Evolutionary conservation across 441 rosid species (phyloP).

Genomic region (Adansonia madagascariensis): DNA sequence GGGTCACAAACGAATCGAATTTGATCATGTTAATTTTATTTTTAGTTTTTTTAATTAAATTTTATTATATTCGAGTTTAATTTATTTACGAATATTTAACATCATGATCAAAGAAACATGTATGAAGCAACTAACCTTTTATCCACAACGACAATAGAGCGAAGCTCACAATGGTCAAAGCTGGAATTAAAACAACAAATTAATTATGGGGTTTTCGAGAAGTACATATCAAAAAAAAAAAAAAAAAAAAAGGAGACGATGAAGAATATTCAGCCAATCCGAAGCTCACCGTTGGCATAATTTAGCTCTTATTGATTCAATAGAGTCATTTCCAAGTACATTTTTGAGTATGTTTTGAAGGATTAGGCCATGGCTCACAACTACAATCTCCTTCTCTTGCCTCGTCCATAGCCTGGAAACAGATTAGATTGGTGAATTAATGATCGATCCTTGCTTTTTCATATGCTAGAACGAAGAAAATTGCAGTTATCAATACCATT

Average conservation of each 20-base stretch:
- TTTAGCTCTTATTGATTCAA: background rate
- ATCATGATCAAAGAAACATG: too few relatives aligned
- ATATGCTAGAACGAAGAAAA: background rate
- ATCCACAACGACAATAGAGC: conserved; percentile 14
- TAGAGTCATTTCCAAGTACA: conserved; percentile 11
- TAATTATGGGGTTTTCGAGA: background rate
- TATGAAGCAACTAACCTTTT: conserved; percentile 1
- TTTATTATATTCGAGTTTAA: too few relatives aligned
- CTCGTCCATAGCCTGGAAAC: conserved; percentile 24
- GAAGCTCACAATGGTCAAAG: conserved; percentile 24
- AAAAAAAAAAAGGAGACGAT: background rate
- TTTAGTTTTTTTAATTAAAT: too few relatives aligned
- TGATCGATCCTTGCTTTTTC: too few relatives aligned
- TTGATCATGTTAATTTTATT: background rate
- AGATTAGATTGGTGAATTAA: background rate
- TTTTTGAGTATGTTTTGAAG: conserved; percentile 1
- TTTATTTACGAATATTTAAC: too few relatives aligned
- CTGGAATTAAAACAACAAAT: background rate
- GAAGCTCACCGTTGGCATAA: conserved; percentile 17
- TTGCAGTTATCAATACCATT: conserved; percentile 11
- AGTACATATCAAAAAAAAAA: background rate
- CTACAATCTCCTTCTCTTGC: conserved; percentile 25
- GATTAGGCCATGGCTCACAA: conserved; percentile 26
- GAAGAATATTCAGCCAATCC: background rate
- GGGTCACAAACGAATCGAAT: background rate